Base-by-base conservation (phyloP, 805 yeast genomes). In the Saccharomyces mikatae region DNA sequence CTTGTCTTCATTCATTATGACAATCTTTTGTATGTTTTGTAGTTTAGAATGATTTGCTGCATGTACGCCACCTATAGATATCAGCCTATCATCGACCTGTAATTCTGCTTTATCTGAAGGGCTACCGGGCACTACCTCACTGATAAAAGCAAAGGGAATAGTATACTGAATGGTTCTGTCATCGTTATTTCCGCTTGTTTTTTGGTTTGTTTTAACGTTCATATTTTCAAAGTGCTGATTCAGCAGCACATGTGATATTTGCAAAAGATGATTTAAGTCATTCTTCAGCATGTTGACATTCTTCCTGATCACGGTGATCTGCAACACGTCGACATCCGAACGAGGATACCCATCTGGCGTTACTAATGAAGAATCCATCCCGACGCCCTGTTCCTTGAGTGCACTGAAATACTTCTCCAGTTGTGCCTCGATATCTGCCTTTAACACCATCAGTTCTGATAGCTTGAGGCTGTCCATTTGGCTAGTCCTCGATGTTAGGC, bases 331-430 rank as follows among this genome's bases (percentile, higher is more conserved):
- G 28, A 92, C 77, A 64, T 92, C 97, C 17, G 75, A 68, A 47
- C 97, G 73, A 0, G 99, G 99, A 62, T 80, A 92, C 22, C 97
- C 97, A 63, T 92, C 96, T 0, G 62, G 55, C 0, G 86, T 80
- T 1, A 87, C 70, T 55, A 92, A 69, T 0, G 82, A 75, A 1
- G 91, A 83, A 26, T 77, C 68, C 88, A 89, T 83, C 59, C 80
- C 83, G 3, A 76, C 82, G 11, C 74, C 70, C 58, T 81, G 80
- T 54, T 71, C 58, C 6, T 62, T 58, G 27, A 87, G 72, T 13
- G 74, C 62, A 30, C 73, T 78, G 56, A 77, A 74, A 47, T 82
- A 64, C 5, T 60, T 62, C 31, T 60, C 62, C 26, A 81, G 58
- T 55, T 77, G 76, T 3, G 54, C 24, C 54, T 80, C 84, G 28